phyloP scores from a whole-genome alignment of 305 asterid genomes.

The Fraxinus paxiana region DNA sequence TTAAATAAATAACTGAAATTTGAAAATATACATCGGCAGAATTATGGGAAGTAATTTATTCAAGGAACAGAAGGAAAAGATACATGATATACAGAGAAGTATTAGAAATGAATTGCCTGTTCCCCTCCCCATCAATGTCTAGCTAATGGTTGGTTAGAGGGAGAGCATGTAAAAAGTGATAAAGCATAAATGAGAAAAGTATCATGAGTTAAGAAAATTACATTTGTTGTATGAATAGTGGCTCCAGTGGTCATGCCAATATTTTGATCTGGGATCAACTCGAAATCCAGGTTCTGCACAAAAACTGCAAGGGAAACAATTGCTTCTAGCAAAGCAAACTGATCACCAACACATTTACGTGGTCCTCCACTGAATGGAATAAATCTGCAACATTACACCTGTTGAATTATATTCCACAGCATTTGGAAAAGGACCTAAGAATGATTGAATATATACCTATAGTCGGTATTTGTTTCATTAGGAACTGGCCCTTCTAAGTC shows the following conservation, averaged over 20 bases:
- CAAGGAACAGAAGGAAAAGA: background rate
- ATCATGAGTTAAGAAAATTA: constrained; percentile 28
- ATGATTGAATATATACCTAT: constrained; percentile 37
- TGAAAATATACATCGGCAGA: background rate
- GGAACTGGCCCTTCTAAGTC: constrained; percentile 72
- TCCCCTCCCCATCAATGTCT: background rate
- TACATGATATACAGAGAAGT: background rate
- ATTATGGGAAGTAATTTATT: background rate
- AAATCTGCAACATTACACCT: constrained; percentile 41
- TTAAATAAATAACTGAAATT: background rate
- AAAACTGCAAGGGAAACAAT: constrained; percentile 68
- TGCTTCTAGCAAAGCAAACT: constrained; percentile 87
- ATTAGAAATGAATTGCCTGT: background rate
- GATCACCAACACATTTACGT: constrained; percentile 94
- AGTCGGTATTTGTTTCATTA: constrained; percentile 86
- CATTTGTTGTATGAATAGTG: constrained; percentile 91
- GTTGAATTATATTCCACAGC: constrained; percentile 9
- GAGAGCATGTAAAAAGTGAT: background rate
- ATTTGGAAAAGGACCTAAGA: background rate
- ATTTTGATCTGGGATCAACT: constrained; percentile 74
- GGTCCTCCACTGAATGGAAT: constrained; percentile 98
- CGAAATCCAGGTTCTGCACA: constrained; percentile 60
- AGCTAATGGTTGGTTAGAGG: background rate
- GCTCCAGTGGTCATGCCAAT: constrained; percentile 97
- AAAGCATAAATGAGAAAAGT: background rate